Base-by-base conservation (phyloP, 2,329 filamentous ascomycete species). In the Verticillium albo-atrum region DNA sequence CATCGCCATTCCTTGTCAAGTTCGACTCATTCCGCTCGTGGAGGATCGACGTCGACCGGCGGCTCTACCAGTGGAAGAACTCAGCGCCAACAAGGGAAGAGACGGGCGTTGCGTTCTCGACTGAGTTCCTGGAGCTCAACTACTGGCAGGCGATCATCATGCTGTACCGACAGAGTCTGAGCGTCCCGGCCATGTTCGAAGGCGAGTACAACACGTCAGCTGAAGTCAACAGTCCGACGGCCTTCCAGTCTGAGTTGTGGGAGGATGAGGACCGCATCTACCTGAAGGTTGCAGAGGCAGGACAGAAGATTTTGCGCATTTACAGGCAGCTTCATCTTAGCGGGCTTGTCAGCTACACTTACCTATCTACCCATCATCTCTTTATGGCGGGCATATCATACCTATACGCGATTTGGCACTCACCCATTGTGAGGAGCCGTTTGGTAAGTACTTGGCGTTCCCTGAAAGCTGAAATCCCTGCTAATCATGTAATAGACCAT, bases 381-480 rank as follows among this genome's bases (percentile, higher is more conserved):
- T 98, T 98, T 77, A 97, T 97, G 90, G 94, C 94, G 28, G 94
- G 93, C 75, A 89, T 98, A 61, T 96, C 94, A 26, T 98, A 97
- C 73, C 82, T 98, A 2, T 98, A 97, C 74, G 93, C 95, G 23
- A 95, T 98, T 60, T 98, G 94, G 94, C 94, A 98, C 74, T 97
- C 94, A 12, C 87, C 91, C 6, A 84, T 91, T 58, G 94, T 98
- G 55, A 86, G 94, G 67, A 92, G 89, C 71, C 87, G 91, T 59
- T 78, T 98, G 74, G 91, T 94, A 84, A 77, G 89, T 79, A n/a
- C 30, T n/a, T 15, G 14, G 30, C 9, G 2, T 20, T 3, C n/a
- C 25, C n/a, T 2, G 37, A 9, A 20, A 7, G 7, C 20, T 4
- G 6, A 26, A 5, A 15, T 6, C 57, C 27, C 12, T 50, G 30